phyloP scores from a whole-genome alignment of 2,329 filamentous ascomycete species.

The Ceratocystis cubensis region DNA sequence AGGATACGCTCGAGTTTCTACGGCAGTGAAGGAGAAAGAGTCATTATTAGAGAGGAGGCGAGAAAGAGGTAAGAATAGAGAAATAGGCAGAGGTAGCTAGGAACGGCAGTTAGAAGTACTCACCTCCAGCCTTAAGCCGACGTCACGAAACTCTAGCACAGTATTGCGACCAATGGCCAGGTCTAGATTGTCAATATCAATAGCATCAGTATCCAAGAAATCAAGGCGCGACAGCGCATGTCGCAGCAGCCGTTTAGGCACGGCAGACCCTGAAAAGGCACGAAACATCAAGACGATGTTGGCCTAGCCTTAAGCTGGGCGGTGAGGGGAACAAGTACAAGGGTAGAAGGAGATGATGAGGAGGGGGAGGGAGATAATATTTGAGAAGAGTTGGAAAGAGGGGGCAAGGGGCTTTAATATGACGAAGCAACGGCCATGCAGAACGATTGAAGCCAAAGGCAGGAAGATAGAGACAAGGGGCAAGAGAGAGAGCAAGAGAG shows the following conservation, averaged over 20 bases:
- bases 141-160: conserved; percentile 74
- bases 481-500: neutral
- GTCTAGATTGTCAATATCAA: conserved; percentile 77
- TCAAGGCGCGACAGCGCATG: conserved; percentile 76
- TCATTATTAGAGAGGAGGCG: neutral
- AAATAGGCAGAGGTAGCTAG: neutral
- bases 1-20: conserved; percentile 70
- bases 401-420: neutral
- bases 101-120: conserved; percentile 24
- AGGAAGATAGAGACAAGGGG: neutral
- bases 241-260: conserved; percentile 79
- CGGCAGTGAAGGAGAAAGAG: neutral
- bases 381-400: neutral
- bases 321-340: neutral
- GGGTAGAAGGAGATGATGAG: neutral
- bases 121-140: conserved; percentile 69
- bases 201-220: conserved; percentile 72
- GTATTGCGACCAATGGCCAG: conserved; percentile 71
- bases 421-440: neutral
- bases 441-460: neutral
- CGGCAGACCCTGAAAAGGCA: conserved; percentile 52
- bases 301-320: neutral
- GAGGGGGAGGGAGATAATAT: neutral
- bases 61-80: neutral
- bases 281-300: conserved; percentile 44